Conservation (phyloP, 1,284 basidiomycete genomes). For the Cutaneotrichosporon mucoides region DNA sequence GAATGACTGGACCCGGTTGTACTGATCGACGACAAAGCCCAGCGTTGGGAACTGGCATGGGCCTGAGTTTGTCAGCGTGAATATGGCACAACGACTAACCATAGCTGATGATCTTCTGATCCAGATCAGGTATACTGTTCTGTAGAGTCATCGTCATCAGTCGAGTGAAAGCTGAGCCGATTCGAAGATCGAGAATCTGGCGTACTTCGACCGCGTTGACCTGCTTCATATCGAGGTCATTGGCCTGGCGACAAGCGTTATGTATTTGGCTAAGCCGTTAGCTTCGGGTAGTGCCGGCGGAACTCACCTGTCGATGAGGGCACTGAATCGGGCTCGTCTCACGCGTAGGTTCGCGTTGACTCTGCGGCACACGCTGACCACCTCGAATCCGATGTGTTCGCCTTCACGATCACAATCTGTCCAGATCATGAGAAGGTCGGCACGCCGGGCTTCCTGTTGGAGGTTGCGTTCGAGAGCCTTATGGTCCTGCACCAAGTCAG, state of each 20-base stretch:
- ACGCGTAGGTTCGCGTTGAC: conserved; percentile 69
- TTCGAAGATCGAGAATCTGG: conserved; percentile 79
- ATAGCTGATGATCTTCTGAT: conserved; percentile 58
- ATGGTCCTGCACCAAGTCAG: conserved; percentile 52
- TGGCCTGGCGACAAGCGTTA: conserved; percentile 80
- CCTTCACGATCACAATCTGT: conserved; percentile 99
- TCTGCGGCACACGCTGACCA: conserved; percentile 68
- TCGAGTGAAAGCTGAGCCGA: conserved; percentile 92
- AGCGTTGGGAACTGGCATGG: conserved; percentile 98
- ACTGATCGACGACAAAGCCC: conserved; percentile 94
- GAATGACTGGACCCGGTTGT: conserved; percentile 87
- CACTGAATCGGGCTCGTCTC: conserved; percentile 87
- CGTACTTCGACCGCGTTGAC: conserved; percentile 87
- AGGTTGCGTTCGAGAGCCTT: conserved; percentile 77
- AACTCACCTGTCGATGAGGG: conserved; percentile 90
- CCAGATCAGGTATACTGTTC: conserved; percentile 59
- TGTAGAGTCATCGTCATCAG: conserved; percentile 79
- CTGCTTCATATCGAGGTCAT: conserved; percentile 78
- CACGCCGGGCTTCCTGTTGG: conserved; percentile 64
- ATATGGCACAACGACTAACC: conserved; percentile 43
- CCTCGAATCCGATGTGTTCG: conserved; percentile 91
- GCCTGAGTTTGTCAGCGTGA: conserved; percentile 55
- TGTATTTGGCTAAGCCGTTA: conserved; percentile 60
- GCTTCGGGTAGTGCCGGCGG: too few species aligned
- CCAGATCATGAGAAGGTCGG: conserved; percentile 94